Evolutionary conservation across 1,284 basidiomycete genomes (phyloP).

Genomic region (Waitea zeae): DNA sequence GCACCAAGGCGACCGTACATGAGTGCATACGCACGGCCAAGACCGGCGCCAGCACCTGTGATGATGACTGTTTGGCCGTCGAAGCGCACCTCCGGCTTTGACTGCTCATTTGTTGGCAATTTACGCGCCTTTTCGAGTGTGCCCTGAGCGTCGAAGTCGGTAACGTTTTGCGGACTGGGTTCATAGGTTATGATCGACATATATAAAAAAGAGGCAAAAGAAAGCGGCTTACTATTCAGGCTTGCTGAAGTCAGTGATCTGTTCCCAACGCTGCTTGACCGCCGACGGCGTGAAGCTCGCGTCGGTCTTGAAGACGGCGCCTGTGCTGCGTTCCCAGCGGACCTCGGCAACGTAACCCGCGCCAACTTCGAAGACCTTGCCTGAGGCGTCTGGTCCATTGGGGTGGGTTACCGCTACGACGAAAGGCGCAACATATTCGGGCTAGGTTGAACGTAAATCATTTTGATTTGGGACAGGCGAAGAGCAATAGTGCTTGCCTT

Average conservation of each 20-base stretch:
- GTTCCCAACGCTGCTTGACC: slow-evolving; percentile 66
- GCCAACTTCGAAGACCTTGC: slow-evolving; percentile 86
- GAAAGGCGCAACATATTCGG: slow-evolving; percentile 88
- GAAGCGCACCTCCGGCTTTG: slow-evolving; percentile 59
- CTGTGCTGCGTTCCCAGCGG: slow-evolving; percentile 85
- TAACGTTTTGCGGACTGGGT: background rate
- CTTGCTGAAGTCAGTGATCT: slow-evolving; percentile 71
- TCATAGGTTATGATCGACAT: slow-evolving; percentile 3
- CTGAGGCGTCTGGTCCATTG: slow-evolving; percentile 69
- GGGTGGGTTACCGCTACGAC: slow-evolving; percentile 68
- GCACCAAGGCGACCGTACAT: slow-evolving; percentile 88
- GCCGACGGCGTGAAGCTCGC: slow-evolving; percentile 88
- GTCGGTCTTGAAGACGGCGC: slow-evolving; percentile 84
- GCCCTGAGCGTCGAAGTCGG: slow-evolving; percentile 19
- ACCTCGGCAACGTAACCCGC: slow-evolving; percentile 89
- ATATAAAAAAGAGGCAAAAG: background rate
- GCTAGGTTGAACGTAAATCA: slow-evolving; percentile 23
- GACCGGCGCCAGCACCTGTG: slow-evolving; percentile 86
- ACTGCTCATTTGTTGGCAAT: slow-evolving; percentile 59
- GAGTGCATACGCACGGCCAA: slow-evolving; percentile 83
- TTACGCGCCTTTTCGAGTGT: slow-evolving; percentile 55
- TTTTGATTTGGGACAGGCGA: slow-evolving; percentile 1
- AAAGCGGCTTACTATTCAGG: slow-evolving; percentile 44
- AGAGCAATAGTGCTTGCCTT: slow-evolving; percentile 27
- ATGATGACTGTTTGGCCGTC: slow-evolving; percentile 87